These are phyloP conservation scores for Schizothecium vesticola DNA, from an alignment of 495 filamentous ascomycete genomes.

Conservation along the genomic window DNA sequence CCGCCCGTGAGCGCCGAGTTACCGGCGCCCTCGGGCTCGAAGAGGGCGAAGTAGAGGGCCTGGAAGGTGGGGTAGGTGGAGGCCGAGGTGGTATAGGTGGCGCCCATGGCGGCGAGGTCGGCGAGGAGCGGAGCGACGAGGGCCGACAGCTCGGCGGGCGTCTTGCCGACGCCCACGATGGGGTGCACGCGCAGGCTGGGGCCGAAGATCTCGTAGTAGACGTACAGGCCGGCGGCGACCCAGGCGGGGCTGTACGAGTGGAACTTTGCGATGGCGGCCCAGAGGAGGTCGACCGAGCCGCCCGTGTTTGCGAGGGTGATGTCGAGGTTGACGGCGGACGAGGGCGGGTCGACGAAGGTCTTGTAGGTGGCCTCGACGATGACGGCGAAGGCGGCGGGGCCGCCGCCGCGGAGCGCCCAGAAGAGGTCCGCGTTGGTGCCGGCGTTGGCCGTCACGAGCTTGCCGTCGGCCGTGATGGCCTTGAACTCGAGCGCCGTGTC, in stretches of 20 bases:
- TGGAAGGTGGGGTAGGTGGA: conserved; percentile 39
- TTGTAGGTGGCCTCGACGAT: conserved; percentile 50
- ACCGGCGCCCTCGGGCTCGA: conserved; percentile 42
- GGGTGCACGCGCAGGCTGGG: conserved; percentile 36
- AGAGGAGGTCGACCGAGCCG: conserved; percentile 34
- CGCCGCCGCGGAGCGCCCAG: conserved; percentile 60
- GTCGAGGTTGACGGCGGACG: conserved; percentile 37
- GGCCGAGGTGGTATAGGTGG: conserved; percentile 30
- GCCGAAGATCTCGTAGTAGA: conserved; percentile 40
- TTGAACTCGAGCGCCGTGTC: conserved; percentile 50
- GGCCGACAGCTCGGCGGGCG: conserved; percentile 31
- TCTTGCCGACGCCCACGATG: conserved; percentile 42
- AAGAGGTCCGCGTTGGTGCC: conserved; percentile 54
- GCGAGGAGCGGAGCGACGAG: conserved; percentile 43
- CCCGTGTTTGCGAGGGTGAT: conserved; percentile 34
- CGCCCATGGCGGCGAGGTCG: conserved; percentile 34
- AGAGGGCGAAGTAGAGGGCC: conserved; percentile 44
- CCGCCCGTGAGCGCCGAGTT: conserved; percentile 42
- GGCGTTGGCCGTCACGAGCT: conserved; percentile 46
- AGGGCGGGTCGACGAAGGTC: conserved; percentile 38
- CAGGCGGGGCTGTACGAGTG: conserved; percentile 40
- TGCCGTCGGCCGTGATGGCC: conserved; percentile 54
- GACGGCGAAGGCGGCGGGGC: conserved; percentile 52
- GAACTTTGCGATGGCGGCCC: conserved; percentile 41
- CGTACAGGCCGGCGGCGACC: conserved; percentile 41